These are phyloP conservation scores for Phaeosphaeriaceae sp. DNA, from an alignment of 2,329 filamentous ascomycete species.

Conservation along the genomic window DNA sequence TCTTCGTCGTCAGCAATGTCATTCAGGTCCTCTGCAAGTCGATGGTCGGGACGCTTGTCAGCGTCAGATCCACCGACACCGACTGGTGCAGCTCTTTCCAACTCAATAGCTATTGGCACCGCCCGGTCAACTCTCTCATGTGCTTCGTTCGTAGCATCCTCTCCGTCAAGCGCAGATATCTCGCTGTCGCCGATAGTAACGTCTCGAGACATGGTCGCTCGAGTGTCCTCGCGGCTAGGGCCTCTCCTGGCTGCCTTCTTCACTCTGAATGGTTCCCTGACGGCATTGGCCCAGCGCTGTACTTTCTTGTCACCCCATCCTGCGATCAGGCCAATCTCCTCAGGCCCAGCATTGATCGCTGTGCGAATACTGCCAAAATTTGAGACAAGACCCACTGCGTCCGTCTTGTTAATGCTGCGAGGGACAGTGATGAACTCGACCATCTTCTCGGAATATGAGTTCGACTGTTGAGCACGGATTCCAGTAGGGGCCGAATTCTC, in stretches of 20 bases:
- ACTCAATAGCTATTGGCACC: constrained; percentile 35
- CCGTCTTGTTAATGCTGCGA: constrained; percentile 89
- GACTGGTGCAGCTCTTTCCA: constrained; percentile 27
- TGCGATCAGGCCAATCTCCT: constrained; percentile 82
- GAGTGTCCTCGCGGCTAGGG: constrained; percentile 45
- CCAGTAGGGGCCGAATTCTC: constrained; percentile 83
- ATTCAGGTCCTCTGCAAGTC: constrained; percentile 39
- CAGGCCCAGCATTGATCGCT: constrained; percentile 85
- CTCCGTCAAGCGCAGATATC: constrained; percentile 11
- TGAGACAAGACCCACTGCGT: constrained; percentile 87
- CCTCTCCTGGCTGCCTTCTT: constrained; percentile 70
- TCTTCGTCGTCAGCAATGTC: constrained; percentile 53
- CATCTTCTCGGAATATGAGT: constrained; percentile 83
- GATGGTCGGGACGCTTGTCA: constrained; percentile 44
- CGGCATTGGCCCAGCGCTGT: constrained; percentile 79
- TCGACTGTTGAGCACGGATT: constrained; percentile 85
- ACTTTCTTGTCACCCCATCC: constrained; percentile 98
- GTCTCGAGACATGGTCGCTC: constrained; percentile 31
- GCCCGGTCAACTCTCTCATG: constrained; percentile 39
- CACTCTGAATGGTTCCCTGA: constrained; percentile 84
- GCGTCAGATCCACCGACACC: constrained; percentile 36
- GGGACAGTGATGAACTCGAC: constrained; percentile 94
- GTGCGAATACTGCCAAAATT: constrained; percentile 89
- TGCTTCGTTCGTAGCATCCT: constrained; percentile 27
- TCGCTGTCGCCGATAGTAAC: constrained; percentile 35